Base-by-base conservation (phyloP, 495 filamentous ascomycete genomes). In the Penicillium egyptiacum region DNA sequence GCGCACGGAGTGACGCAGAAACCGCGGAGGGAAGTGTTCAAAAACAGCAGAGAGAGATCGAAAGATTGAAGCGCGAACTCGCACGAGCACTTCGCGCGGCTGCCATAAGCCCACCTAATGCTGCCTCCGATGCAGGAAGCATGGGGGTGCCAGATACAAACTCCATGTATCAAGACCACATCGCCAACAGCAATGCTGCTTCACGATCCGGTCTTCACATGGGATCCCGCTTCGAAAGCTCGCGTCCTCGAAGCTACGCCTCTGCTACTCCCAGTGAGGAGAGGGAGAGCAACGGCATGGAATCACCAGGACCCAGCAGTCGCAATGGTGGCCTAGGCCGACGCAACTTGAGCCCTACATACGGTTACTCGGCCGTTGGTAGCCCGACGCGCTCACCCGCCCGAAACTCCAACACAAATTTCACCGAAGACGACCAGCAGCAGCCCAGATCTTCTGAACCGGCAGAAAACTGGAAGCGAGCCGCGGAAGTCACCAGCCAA, bases 401-500 rank as follows among this genome's bases (percentile, higher is more conserved):
- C 37, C 60, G 72, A 26, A 70, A 62, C 48, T 78, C 76, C 28
- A 20, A 16, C 9, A 53, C 67, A 39, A 70, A 69, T 44, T 59
- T 58, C 26, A 67, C 69, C 20, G 71, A 73, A 12, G 76, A 79
- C 14, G 76, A 79, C 7, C 68, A 69, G 14, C 65, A 69, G 12
- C 65, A 63, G 25, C 45, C 67, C 14, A 58, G 70, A 37, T 63
- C 67, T 48, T 62, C 73, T 14, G 82, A 85, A 43, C 87, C 85
- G 12, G 88, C 91, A 44, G 94, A 97, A 74, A 97, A 91, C 69
- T 99, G 94, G 92, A 95, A 92, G 78, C 78, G 95, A 62, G 95
- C 95, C 28, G 94, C 94, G n/a, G 95, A 99, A 77, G 95, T 99
- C 11, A 99, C 95, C 40, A 97, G 89, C 71, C 91, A 94, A 72